Conservation (phyloP, 129 eudicot species). For the Mikania micrantha region DNA sequence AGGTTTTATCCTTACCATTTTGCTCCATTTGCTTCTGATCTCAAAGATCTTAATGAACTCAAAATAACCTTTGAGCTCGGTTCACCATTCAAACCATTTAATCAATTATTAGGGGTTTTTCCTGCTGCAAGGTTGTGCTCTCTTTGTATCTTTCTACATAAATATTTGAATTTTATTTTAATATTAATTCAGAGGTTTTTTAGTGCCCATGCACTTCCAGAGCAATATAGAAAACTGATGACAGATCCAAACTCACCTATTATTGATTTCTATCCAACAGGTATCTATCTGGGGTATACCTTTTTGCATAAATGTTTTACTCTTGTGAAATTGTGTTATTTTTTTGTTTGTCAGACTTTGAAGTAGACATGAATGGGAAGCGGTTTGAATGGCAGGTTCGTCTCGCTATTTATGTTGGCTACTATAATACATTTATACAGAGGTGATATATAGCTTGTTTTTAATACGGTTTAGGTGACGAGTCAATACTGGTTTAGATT, state of each 20-base stretch:
- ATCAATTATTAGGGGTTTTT: conserved; percentile 91
- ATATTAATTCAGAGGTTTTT: conserved; percentile 20
- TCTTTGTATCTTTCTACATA: conserved; percentile 1
- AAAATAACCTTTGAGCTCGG: conserved; percentile 79
- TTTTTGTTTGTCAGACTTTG: conserved; percentile 56
- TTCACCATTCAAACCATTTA: conserved; percentile 85
- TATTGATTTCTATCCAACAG: conserved; percentile 84
- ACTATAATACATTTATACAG: neutral
- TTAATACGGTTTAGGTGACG: neutral
- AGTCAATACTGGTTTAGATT: neutral
- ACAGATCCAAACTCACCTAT: conserved; percentile 89
- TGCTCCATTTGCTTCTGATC: conserved; percentile 99
- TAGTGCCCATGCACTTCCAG: conserved; percentile 98
- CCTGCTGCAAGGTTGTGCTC: conserved; percentile 90
- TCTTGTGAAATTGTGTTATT: conserved; percentile 1
- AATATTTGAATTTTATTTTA: neutral
- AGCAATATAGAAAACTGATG: conserved; percentile 79
- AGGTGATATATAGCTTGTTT: neutral
- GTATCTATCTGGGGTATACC: conserved; percentile 33
- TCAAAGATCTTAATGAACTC: conserved; percentile 72
- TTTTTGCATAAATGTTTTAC: neutral
- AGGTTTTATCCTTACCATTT: conserved; percentile 99
- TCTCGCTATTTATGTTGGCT: conserved; percentile 4
- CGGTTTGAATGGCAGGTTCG: conserved; percentile 92
- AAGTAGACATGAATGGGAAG: conserved; percentile 92